These are phyloP conservation scores for Pyrus hybrid DNA, from an alignment of 331 rosid genomes.

Conservation along the genomic window DNA sequence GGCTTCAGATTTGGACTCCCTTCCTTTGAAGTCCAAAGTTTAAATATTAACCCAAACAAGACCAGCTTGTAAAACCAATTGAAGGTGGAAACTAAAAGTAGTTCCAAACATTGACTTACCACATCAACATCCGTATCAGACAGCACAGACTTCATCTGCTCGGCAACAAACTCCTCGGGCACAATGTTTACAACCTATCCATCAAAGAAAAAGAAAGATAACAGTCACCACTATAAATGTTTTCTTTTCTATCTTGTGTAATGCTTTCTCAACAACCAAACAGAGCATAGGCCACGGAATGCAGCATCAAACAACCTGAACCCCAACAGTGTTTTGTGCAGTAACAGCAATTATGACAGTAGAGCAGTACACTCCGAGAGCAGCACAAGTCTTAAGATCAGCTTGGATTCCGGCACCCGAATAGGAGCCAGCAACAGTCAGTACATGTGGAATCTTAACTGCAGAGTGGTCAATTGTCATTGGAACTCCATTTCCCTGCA, in stretches of 20 bases:
- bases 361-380: conserved; percentile 73
- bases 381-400: conserved; percentile 78
- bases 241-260: background rate
- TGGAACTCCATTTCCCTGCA: conserved; percentile 23
- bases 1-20: no score
- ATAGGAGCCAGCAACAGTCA: conserved; percentile 84
- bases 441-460: conserved; percentile 53
- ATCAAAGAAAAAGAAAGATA: conserved; percentile 1
- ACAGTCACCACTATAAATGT: background rate
- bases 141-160: conserved; percentile 73
- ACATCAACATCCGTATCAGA: conserved; percentile 92
- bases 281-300: background rate
- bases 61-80: background rate
- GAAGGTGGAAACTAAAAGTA: background rate
- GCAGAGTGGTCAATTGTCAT: conserved; percentile 5
- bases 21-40: no score
- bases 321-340: conserved; percentile 88
- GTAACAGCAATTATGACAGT: conserved; percentile 84
- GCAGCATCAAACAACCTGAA: conserved; percentile 44
- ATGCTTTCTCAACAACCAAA: background rate
- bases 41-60: no score
- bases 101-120: conserved; percentile 37
- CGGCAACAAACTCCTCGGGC: conserved; percentile 59
- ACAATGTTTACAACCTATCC: conserved; percentile 54
- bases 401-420: conserved; percentile 95